Evolutionary conservation across 805 yeast species (phyloP).

Genomic region (Sporopachydermia lactativora): DNA sequence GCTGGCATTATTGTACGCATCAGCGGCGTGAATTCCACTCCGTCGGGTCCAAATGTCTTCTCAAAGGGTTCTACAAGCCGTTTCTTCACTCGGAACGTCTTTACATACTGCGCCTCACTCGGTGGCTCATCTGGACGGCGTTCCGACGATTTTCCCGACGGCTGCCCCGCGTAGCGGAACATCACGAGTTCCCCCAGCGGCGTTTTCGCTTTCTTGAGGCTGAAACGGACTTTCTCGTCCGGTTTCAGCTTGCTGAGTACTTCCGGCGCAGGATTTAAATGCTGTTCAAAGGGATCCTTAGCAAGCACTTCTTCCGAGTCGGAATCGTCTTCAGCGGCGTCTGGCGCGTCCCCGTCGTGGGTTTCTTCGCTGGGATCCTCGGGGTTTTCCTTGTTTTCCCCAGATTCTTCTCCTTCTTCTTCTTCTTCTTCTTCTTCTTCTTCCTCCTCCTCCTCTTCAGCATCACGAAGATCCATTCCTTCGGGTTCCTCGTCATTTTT

Average conservation of each 20-base stretch:
- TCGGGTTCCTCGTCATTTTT: constrained; percentile 9
- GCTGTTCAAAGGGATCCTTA: constrained; percentile 64
- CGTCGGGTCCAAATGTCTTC: constrained; percentile 14
- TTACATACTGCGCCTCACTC: constrained; percentile 19
- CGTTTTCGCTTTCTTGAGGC: constrained; percentile 2
- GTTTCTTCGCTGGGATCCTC: constrained; percentile 16
- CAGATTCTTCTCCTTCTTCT: constrained; percentile 18
- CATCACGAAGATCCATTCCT: constrained; percentile 14
- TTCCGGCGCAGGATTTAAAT: constrained; percentile 40
- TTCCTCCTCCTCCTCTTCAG: constrained; percentile 12
- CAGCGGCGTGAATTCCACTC: constrained; percentile 21
- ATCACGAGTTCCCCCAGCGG: constrained; percentile 7
- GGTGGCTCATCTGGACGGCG: background rate
- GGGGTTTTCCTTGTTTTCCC: constrained; percentile 18
- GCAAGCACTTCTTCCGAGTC: constrained; percentile 17
- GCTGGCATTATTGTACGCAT: constrained; percentile 47
- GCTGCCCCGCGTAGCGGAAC: constrained; percentile 6
- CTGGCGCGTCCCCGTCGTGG: constrained; percentile 6
- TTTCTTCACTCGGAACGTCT: constrained; percentile 24
- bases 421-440: constrained; percentile 11
- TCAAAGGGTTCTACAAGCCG: constrained; percentile 22
- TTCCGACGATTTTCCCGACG: constrained; percentile 8
- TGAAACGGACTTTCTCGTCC: constrained; percentile 4
- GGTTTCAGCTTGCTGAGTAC: constrained; percentile 4
- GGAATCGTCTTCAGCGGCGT: constrained; percentile 11